Conservation (phyloP, 805 yeast genomes). For the Jamesozyma rosinii region DNA sequence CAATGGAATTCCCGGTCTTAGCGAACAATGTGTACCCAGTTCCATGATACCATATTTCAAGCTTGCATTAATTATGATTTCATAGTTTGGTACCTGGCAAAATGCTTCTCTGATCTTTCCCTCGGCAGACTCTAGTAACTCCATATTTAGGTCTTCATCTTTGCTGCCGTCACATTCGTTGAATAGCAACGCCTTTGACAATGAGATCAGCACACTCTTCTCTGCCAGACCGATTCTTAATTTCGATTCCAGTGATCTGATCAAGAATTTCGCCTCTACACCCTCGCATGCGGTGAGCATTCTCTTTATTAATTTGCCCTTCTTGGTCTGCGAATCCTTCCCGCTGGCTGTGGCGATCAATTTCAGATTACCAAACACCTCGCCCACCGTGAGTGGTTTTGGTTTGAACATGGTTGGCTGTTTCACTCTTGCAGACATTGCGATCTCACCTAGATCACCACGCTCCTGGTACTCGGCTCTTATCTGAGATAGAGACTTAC, state of each 20-base stretch:
- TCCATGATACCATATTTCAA: conserved; percentile 58
- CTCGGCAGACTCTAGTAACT: conserved; percentile 55
- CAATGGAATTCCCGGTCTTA: conserved; percentile 88
- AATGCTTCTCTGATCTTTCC: conserved; percentile 75
- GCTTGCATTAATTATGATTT: conserved; percentile 58
- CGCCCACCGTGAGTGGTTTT: conserved; percentile 59
- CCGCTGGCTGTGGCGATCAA: conserved; percentile 75
- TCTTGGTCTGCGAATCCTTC: conserved; percentile 67
- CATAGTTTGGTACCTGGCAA: conserved; percentile 86
- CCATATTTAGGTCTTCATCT: conserved; percentile 32
- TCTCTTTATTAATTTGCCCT: conserved; percentile 69
- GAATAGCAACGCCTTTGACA: conserved; percentile 72
- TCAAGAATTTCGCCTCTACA: conserved; percentile 80
- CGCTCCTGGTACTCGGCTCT: conserved; percentile 64
- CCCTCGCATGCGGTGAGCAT: conserved; percentile 81
- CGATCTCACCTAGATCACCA: conserved; percentile 89
- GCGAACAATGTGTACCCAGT: conserved; percentile 55
- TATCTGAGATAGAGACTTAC: conserved; percentile 61
- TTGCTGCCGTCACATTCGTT: conserved; percentile 38
- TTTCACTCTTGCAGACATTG: conserved; percentile 68
- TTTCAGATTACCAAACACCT: conserved; percentile 65
- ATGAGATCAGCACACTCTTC: conserved; percentile 73
- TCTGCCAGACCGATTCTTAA: conserved; percentile 90
- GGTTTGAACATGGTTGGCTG: conserved; percentile 95
- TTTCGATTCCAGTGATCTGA: conserved; percentile 87